Evolutionary conservation across 495 filamentous ascomycete species (phyloP).

Genomic region (Aspergillus wentii): DNA sequence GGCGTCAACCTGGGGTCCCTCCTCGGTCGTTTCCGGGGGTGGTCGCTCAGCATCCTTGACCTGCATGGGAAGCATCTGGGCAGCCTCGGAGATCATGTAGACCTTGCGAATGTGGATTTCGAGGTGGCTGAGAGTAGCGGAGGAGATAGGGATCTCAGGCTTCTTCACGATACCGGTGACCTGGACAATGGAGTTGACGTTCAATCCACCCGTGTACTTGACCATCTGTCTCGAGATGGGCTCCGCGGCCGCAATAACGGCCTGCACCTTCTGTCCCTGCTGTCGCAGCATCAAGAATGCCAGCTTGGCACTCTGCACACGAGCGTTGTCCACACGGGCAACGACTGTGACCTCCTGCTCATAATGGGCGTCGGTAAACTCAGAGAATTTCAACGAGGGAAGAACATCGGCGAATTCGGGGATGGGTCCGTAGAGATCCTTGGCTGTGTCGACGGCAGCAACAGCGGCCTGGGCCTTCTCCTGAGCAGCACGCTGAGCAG

Average conservation of each 20-base stretch:
- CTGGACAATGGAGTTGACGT: conserved; percentile 73
- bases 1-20: conserved; percentile 39
- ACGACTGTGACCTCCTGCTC: conserved; percentile 76
- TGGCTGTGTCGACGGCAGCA: conserved; percentile 63
- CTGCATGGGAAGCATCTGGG: conserved; percentile 66
- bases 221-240: conserved; percentile 72
- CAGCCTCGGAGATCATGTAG: conserved; percentile 65
- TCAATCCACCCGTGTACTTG: conserved; percentile 77
- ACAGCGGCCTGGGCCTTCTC: conserved; percentile 47
- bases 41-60: conserved; percentile 57
- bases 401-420: conserved; percentile 36
- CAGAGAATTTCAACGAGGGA: conserved; percentile 29
- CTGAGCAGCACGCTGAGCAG: conserved; percentile 48
- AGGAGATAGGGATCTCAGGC: conserved; percentile 70
- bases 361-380: conserved; percentile 53
- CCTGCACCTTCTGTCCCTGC: conserved; percentile 77
- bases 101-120: conserved; percentile 79
- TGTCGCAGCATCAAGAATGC: conserved; percentile 87
- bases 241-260: conserved; percentile 55
- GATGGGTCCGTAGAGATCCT: conserved; percentile 60
- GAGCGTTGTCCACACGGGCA: conserved; percentile 79
- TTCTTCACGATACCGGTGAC: conserved; percentile 71
- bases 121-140: conserved; percentile 67
- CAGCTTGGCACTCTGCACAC: conserved; percentile 87
- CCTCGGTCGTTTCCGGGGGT: conserved; percentile 42